phyloP scores from a whole-genome alignment of 1,284 basidiomycete species.

The Pseudozyma sp. region DNA sequence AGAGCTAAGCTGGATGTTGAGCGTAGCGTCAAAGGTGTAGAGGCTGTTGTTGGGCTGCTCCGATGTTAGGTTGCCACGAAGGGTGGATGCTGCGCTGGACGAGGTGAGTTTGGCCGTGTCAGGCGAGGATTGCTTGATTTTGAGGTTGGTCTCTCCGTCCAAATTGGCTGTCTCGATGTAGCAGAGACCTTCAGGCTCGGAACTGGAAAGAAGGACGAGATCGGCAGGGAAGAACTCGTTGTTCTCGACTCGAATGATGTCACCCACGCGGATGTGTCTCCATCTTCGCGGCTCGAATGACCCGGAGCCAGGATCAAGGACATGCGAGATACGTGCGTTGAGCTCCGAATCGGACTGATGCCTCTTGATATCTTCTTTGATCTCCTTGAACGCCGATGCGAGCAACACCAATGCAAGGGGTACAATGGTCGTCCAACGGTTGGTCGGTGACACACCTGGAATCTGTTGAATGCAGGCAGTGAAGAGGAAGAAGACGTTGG shows the following conservation, averaged over 20 bases:
- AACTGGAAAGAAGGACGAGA: constrained; percentile 85
- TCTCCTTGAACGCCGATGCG: constrained; percentile 96
- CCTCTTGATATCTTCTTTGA: constrained; percentile 96
- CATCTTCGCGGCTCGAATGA: constrained; percentile 84
- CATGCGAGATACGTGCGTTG: constrained; percentile 84
- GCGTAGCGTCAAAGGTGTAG: constrained; percentile 89
- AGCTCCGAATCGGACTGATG: constrained; percentile 94
- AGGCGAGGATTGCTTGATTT: constrained; percentile 95
- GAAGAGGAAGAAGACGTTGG: constrained; percentile 98
- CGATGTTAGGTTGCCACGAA: constrained; percentile 86
- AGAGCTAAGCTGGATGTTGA: constrained; percentile 72
- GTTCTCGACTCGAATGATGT: constrained; percentile 88
- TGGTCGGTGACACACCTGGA: constrained; percentile 96
- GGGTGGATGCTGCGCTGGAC: constrained; percentile 78
- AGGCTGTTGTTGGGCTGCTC: constrained; percentile 98
- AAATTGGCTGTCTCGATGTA: constrained; percentile 98
- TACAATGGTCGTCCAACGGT: constrained; percentile 92
- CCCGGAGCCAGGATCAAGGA: constrained; percentile 76
- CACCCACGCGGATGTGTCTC: constrained; percentile 90
- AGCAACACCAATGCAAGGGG: constrained; percentile 89
- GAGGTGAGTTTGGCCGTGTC: constrained; percentile 83
- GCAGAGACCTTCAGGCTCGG: constrained; percentile 95
- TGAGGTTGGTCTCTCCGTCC: constrained; percentile 98
- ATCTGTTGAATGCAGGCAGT: constrained; percentile 98
- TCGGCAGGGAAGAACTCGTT: constrained; percentile 98